Base-by-base conservation (phyloP, 2,329 filamentous ascomycete genomes). In the Aspergillus calidoustus region DNA sequence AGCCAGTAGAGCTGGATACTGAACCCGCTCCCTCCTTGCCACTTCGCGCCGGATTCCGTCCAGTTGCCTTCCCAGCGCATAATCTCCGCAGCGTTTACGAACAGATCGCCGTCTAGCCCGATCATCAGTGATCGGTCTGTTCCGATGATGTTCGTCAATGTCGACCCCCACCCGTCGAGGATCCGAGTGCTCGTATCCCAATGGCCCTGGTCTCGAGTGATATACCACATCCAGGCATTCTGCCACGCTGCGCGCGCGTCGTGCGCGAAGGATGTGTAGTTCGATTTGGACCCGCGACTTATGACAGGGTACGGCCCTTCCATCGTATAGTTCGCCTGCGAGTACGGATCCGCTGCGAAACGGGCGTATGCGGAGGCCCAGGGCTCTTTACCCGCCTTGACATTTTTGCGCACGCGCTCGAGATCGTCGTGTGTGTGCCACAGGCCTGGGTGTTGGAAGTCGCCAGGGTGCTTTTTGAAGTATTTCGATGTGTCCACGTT, bases 1-100 rank as follows among this genome's bases (percentile, higher is more conserved):
- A 80, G 68, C 76, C 77, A 79, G 62, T 80, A 81, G 1, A 80
- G 67, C 66, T 79, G 76, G 52, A 71, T 77, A 7, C 71, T 72
- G 62, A 80, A 80, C 1, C 78, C 78, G 1, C 65, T 68, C 0
- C 72, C 72, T 2, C 79, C 79, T n/a, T 68, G 62, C 67, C 67
- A 72, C n/a, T 58, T 67, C 0, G 76, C 71, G 2, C 77, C 76
- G 2, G 62, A 30, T 59, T 81, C 78, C 0, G 67, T 66, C 78
- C 79, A 81, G 23, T 69, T 68, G 7, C 76, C 78, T 61, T 81
- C 79, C 76, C 77, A 80, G 31, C 78, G 73, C 77, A 81, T 79
- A 31, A 81, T 79, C 66, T 81, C 79, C 0, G 77, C 79, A 0
- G 78, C 78, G 38, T 81, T 81, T 22, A 72, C 77, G 8, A 81